Evolutionary conservation across 2,329 filamentous ascomycete species (phyloP), one percentile per base, ranked within the genome.

Genomic region (Pseudocercospora musae): DNA sequence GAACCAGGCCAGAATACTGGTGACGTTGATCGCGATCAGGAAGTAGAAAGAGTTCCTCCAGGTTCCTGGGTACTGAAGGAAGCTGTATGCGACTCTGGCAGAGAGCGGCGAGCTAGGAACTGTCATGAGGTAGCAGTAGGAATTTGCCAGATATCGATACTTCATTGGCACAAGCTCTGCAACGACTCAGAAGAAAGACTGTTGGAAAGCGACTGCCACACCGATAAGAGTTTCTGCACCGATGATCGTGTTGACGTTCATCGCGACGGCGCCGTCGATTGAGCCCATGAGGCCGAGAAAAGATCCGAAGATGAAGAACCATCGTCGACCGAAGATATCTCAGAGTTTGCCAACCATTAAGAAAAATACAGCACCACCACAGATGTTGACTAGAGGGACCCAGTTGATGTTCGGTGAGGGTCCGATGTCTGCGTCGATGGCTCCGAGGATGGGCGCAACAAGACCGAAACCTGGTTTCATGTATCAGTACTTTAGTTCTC

Each of bases 341-440:
- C 71, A 74, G 2, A 78, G 61, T 9, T 71, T 18, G 74, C 75
- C 21, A 76, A 54, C 73, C 29, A 77, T 69, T 0, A 74, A 70
- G 61, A 77, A 76, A 27, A 73, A 73, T 23, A 76, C 72, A 4
- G 74, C 73, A 13, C 74, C 73, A n/a, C 73, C 71, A 8, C 70
- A 69, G 1, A 74, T 71, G 67, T 73, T 75, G 1, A 71, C 74
- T 25, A 76, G 71, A n/a, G 72, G 68, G 0, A 77, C 71, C 75
- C 74, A 77, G 40, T 75, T 75, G 60, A 75, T 72, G 62, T 77
- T 72, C 4, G 75, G 73, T 1, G 70, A 73, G 2, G 75, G 75
- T 1, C 75, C 75, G 58, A 77, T 75, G 10, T 74, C 71, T n/a
- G 67, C 70, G 57, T 77, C 75, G 66, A 77, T 76, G 20, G 64